phyloP scores from a whole-genome alignment of 768 basidiomycete genomes.

The Russula sp. region DNA sequence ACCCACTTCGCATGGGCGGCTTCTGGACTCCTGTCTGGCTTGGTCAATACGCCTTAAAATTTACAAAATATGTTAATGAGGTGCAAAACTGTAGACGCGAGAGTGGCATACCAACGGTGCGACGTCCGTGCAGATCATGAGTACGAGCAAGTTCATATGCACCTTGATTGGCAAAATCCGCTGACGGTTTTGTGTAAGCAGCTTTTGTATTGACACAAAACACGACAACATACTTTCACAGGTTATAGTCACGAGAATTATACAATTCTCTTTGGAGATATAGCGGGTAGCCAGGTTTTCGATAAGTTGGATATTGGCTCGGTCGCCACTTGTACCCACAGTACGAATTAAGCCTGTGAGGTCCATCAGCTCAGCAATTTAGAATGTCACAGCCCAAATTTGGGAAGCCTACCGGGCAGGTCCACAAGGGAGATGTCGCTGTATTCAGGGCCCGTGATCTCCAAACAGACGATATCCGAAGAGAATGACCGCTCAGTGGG shows the following conservation, averaged over 20 bases:
- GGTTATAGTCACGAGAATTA: slow-evolving; percentile 26
- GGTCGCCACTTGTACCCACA: slow-evolving; percentile 22
- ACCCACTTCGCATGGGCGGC: slow-evolving; percentile 23
- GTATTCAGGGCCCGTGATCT: slow-evolving; percentile 25
- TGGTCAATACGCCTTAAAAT: slow-evolving; percentile 28
- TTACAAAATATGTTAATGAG: background rate
- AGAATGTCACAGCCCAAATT: background rate
- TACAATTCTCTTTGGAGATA: slow-evolving; percentile 21
- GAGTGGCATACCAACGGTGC: slow-evolving; percentile 24
- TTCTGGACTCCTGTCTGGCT: slow-evolving; percentile 26
- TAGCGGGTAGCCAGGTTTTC: slow-evolving; percentile 20
- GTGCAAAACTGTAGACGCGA: background rate
- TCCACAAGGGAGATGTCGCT: slow-evolving; percentile 29
- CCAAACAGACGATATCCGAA: slow-evolving; percentile 24
- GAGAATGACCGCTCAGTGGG: slow-evolving; percentile 21
- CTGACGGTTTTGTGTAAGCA: slow-evolving; percentile 13
- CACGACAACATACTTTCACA: slow-evolving; percentile 24
- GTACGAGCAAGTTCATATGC: slow-evolving; percentile 25
- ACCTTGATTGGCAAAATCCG: slow-evolving; percentile 30
- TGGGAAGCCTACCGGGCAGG: slow-evolving; percentile 23
- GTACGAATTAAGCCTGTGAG: slow-evolving; percentile 23
- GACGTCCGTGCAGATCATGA: slow-evolving; percentile 21
- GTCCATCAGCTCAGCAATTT: background rate
- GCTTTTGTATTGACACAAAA: background rate
- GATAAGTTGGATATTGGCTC: slow-evolving; percentile 22